Conservation (phyloP, 495 filamentous ascomycete genomes). For the Penicillium chermesinum region DNA sequence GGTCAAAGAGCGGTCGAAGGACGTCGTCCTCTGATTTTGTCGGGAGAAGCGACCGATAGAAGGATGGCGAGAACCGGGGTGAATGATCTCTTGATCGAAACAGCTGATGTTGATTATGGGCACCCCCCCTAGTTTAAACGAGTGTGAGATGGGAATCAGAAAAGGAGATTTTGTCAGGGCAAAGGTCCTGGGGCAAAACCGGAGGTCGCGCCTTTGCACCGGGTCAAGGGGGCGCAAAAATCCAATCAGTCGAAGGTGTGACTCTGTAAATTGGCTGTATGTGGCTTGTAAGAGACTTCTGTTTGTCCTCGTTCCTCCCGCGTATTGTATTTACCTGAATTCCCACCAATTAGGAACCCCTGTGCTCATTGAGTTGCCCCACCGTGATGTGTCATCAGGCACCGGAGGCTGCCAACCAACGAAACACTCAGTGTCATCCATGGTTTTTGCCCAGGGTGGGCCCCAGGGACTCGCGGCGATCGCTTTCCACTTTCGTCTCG, state of each 20-base stretch:
- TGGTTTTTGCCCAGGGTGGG: no score
- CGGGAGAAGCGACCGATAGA: conserved; percentile 1
- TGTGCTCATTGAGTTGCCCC: neutral
- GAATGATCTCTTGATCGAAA: no score
- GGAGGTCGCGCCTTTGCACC: conserved; percentile 10
- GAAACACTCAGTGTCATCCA: no score
- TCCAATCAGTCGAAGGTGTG: no score
- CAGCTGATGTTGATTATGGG: no score
- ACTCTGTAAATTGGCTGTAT: no score
- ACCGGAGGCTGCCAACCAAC: neutral
- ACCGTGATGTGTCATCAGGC: conserved; percentile 3
- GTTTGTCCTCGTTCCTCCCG: neutral
- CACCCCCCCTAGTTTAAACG: conserved; percentile 5
- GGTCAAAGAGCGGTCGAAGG: conserved; percentile 1
- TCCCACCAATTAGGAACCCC: neutral
- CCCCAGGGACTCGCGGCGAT: conserved; percentile 4
- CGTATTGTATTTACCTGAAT: neutral
- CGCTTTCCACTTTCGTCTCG: conserved; percentile 3
- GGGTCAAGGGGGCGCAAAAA: conserved; percentile 19
- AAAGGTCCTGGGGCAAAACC: neutral
- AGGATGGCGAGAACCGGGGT: conserved; percentile 5
- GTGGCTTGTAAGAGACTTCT: neutral
- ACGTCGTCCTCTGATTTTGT: conserved; percentile 10
- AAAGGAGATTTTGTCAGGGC: neutral
- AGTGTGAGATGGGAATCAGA: conserved; percentile 4